phyloP scores from a whole-genome alignment of 345 rosid genomes.

The Corchorus capsularis region DNA sequence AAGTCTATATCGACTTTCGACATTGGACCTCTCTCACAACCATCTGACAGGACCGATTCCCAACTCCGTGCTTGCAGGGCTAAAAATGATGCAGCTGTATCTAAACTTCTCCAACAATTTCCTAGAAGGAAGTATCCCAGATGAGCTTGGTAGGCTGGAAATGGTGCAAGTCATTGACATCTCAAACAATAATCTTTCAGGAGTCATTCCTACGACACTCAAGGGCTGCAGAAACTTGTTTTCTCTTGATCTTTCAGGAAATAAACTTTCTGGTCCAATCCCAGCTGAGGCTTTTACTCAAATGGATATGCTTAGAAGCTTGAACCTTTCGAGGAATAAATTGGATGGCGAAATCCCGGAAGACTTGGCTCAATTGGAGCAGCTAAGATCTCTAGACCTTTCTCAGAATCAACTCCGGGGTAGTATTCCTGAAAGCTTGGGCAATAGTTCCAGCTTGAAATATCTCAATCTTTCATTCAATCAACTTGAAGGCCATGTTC shows the following conservation, averaged over 20 bases:
- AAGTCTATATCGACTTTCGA: slow-evolving; percentile 41
- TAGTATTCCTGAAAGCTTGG: slow-evolving; percentile 56
- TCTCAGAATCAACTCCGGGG: slow-evolving; percentile 68
- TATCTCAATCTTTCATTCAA: slow-evolving; percentile 71
- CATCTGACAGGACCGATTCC: slow-evolving; percentile 65
- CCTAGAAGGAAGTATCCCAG: slow-evolving; percentile 60
- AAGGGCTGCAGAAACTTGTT: slow-evolving; percentile 65
- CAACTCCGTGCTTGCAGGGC: slow-evolving; percentile 35
- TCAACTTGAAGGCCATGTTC: slow-evolving; percentile 72
- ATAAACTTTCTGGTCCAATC: slow-evolving; percentile 61
- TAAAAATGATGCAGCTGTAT: slow-evolving; percentile 55
- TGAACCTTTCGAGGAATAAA: slow-evolving; percentile 71
- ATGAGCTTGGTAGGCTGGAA: slow-evolving; percentile 68
- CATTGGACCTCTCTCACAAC: slow-evolving; percentile 75
- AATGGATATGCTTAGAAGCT: slow-evolving; percentile 44
- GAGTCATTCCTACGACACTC: slow-evolving; percentile 58
- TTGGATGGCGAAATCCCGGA: slow-evolving; percentile 59
- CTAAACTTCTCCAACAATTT: slow-evolving; percentile 74
- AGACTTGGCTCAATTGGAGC: slow-evolving; percentile 46
- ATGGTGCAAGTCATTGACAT: slow-evolving; percentile 79
- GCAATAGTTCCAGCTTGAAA: slow-evolving; percentile 56
- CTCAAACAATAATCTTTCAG: slow-evolving; percentile 68
- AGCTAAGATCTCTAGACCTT: slow-evolving; percentile 59
- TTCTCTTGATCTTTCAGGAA: slow-evolving; percentile 72
- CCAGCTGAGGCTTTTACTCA: slow-evolving; percentile 42